Base-by-base conservation (phyloP, 176 grass and related monocot genomes). In the Echinochloa phyllopogon region DNA sequence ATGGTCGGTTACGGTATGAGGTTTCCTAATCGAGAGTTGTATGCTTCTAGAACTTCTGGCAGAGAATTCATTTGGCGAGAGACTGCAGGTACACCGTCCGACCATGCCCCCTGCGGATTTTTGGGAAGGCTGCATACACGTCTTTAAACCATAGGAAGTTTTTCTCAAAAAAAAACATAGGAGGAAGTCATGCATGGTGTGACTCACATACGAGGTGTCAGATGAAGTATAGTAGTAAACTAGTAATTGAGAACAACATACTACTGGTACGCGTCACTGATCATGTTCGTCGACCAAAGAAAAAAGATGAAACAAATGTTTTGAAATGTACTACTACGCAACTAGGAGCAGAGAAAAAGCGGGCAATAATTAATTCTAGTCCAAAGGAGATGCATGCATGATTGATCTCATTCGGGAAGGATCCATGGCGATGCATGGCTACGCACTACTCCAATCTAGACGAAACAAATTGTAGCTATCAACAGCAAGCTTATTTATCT, bases 381-480 rank as follows among this genome's bases (percentile, higher is more conserved):
- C 29, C 29, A 33, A 33, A 33, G 29, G 29, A 33, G 29, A 33
- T 33, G 29, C 29, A 33, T 33, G 29, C 29, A 33, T 33, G 29
- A 33, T 33, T 33, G 29, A 33, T 33, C 29, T 33, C 29, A 2
- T 33, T 33, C 29, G 29, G 29, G 29, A 33, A 33, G 29, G 29
- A 33, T 33, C 29, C 29, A 4, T 59, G 3, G 51, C 36, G 73
- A 43, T 33, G 29, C 29, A 33, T 18, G 20, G 57, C 57, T 60
- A 25, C n/a, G 57, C 39, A 12, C 12, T 36, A 12, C 12, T 36
- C 44, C 45, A 36, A 65, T 64, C n/a, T 43, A 61, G 77, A 62
- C 58, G 53, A 44, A 64, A 84, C n/a, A n/a, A 65, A 51, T 16
- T 36, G 50, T 52, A 53, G 63, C 63, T 69, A 62, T 39, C 43